A percentile compares a stretch with the other conserved stretches of the same genome.
These are phyloP conservation scores for Pseudozyma flocculosa DNA, from an alignment of 1,284 basidiomycete species.

Conservation along the genomic window DNA sequence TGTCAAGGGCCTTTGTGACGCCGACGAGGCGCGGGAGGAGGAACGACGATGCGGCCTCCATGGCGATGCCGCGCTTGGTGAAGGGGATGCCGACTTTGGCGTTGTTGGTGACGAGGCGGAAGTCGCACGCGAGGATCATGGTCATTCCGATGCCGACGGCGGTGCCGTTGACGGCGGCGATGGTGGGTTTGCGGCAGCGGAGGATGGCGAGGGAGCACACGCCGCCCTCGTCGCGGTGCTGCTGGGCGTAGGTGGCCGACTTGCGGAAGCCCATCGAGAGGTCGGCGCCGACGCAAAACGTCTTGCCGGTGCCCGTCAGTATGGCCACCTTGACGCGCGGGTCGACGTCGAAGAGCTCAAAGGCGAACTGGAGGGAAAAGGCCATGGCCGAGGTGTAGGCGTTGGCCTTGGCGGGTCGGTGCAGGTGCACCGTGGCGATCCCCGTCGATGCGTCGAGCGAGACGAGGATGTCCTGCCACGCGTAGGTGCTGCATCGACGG, in stretches of 20 bases:
- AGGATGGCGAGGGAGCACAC: conserved; percentile 28
- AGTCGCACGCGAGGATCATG: conserved; percentile 35
- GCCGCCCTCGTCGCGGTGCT: conserved; percentile 43
- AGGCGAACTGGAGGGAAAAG: conserved; percentile 35
- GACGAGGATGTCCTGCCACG: conserved; percentile 25
- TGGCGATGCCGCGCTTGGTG: conserved; percentile 42
- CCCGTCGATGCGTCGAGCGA: conserved; percentile 8
- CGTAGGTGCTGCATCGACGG: conserved; percentile 10
- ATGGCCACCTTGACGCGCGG: conserved; percentile 38
- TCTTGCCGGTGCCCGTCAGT: conserved; percentile 39
- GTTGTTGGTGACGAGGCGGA: conserved; percentile 22
- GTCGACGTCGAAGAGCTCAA: conserved; percentile 46
- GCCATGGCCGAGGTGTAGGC: conserved; percentile 39
- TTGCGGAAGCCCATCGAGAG: conserved; percentile 36
- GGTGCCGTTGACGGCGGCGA: conserved; percentile 48
- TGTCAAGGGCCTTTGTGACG: conserved; percentile 36
- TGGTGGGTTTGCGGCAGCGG: conserved; percentile 35
- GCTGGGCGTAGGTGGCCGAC: conserved; percentile 17
- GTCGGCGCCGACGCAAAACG: conserved; percentile 48
- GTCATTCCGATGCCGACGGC: conserved; percentile 50
- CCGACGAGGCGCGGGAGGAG: conserved; percentile 40
- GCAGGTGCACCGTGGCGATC: conserved; percentile 21
- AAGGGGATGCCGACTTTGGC: conserved; percentile 49
- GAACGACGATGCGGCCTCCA: conserved; percentile 40
- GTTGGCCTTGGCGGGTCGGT: conserved; percentile 27